Conservation (phyloP, 495 filamentous ascomycete species). For the Tirmania nivea region DNA sequence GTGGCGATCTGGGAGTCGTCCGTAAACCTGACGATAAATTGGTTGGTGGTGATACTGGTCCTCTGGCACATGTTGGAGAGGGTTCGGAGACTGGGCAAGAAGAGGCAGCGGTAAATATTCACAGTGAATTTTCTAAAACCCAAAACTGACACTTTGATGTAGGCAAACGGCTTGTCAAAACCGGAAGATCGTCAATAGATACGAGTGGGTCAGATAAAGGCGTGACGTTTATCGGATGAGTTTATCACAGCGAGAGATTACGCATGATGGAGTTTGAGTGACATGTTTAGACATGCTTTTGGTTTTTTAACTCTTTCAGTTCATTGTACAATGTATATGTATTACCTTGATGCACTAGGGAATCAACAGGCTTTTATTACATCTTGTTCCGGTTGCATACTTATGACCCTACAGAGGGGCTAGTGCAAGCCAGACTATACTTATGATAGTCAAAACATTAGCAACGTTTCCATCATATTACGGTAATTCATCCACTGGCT, state of each 20-base stretch:
- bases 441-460: no score
- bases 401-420: no score
- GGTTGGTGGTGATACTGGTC: slow-evolving; percentile 6
- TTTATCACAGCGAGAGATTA: no score
- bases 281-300: neutral
- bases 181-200: neutral
- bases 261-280: neutral
- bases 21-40: neutral
- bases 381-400: no score
- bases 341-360: neutral
- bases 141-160: neutral
- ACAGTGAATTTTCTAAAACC: neutral
- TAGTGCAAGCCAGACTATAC: no score
- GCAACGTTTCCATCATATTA: no score
- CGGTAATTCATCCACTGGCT: no score
- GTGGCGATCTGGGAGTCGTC: neutral
- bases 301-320: neutral
- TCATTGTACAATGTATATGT: neutral
- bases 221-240: no score
- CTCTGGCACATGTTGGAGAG: slow-evolving; percentile 14
- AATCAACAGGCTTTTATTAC: no score
- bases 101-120: neutral
- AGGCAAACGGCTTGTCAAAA: neutral
- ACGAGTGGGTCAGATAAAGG: no score
- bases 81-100: neutral